Evolutionary conservation across 2,329 filamentous ascomycete species (phyloP).

Genomic region (Aspergillus aculeatinus): DNA sequence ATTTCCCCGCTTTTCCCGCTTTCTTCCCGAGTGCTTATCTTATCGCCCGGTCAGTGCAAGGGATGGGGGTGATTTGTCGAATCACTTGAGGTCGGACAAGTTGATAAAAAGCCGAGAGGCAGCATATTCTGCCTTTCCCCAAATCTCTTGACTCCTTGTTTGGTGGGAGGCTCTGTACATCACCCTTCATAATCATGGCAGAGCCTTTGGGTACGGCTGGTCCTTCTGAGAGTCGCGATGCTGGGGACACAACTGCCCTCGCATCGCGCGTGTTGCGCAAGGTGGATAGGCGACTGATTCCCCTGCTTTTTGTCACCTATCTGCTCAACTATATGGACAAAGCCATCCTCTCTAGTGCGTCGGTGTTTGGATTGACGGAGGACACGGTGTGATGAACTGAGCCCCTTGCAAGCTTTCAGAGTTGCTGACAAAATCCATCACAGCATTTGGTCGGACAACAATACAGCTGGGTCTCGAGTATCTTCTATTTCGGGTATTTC

Average conservation of each 20-base stretch:
- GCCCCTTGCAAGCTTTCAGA: not conserved
- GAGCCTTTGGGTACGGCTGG: not conserved
- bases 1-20: not conserved
- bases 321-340: constrained; percentile 65
- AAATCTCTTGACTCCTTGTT: no score
- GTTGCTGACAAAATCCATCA: not conserved
- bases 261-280: constrained; percentile 46
- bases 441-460: constrained; percentile 50
- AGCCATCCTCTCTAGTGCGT: constrained; percentile 55
- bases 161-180: not conserved
- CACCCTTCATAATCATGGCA: not conserved
- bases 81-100: not conserved
- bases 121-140: not conserved
- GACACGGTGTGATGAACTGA: constrained; percentile 36
- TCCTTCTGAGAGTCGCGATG: not conserved
- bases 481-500: constrained; percentile 55
- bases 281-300: constrained; percentile 57
- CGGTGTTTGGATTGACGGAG: constrained; percentile 56
- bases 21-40: not conserved
- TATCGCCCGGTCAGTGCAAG: not conserved
- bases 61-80: not conserved
- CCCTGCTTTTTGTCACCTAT: constrained; percentile 58
- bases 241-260: not conserved
- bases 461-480: constrained; percentile 53
- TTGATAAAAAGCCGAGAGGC: not conserved